Evolutionary conservation across 352 stramenopile species (phyloP), one percentile per base, ranked within the genome.

Genomic region (Pythium periplocum): DNA sequence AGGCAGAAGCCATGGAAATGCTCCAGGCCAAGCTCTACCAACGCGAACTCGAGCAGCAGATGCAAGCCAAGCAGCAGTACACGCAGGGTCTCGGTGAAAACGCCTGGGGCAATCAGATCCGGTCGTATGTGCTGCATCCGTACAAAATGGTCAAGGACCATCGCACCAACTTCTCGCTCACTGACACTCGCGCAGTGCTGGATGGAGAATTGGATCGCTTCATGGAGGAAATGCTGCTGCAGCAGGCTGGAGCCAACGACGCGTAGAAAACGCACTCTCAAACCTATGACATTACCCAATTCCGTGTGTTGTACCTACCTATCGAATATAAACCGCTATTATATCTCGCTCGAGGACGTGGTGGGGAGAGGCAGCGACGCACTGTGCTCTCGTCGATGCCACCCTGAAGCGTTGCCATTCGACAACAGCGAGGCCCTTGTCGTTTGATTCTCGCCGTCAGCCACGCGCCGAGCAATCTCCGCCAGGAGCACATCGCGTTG

Each of bases 131-230:
- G 48, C 65, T 99, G 64, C 94, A 99, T 61, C 97, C 97, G 11
- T 99, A 99, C 78, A 98, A 98, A 65, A 84, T 99, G 69, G 92
- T 99, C 39, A 99, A 99, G 59, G 95, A 99, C 64, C 82, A 96
- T 64, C 75, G 92, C 45, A 98, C 87, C 2, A 93, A 95, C 30
- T 87, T 87, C 65, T 84, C 96, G n/a, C 90, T 85, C 47, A 83
- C 68, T 8, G 80, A 98, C 67, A 78, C 85, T 0, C 57, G 91
- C 40, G 78, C 75, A 26, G 90, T 99, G 55, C 68, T 99, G 11
- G 87, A 98, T 60, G 95, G 95, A 30, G 74, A 96, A 45, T 74
- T 96, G 26, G 78, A 95, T 40, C 57, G 59, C 11, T 90, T 92
- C 45, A 90, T 92, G 52, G 78, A 92, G 31, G 75, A 86, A 51